Base-by-base conservation (phyloP, 192 early-diverging fungal species). In the Helicostylum pulchrum region DNA sequence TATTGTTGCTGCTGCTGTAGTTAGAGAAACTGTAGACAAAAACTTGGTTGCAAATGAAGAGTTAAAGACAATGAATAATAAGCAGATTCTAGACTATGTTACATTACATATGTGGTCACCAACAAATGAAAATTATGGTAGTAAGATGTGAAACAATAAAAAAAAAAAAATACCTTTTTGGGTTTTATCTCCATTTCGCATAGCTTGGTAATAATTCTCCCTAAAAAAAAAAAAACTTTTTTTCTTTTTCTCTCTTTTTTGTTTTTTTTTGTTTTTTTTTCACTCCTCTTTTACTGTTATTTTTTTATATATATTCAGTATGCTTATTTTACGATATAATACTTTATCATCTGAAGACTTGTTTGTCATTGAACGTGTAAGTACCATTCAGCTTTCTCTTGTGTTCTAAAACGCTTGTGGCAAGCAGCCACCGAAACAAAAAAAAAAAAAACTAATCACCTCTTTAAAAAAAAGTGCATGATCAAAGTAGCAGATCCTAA, bases 1-100 rank as follows among this genome's bases (percentile, higher is more conserved):
- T 1, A 70, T 86, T 73, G 82, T 98, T 11, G 91, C 95, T 51
- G 83, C 90, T 2, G 94, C 92, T 46, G 90, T 98, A 32, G 80
- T 88, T 54, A 66, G 67, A 23, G 65, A 62, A 51, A 70, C 74
- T 21, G 36, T 60, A 5, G 26, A 61, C 10, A 69, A 68, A 45
- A 49, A 45, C 7, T 42, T 76, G 10, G 65, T 70, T 7, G 46
- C 43, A 32, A 44, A 43, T 7, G 19, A 56, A 30, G 42, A 52
- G 0, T 48, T 76, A 17, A 21, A 44, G 14, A 44, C 14, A 14
- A 39, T 50, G 51, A n/a, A 42, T 31, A 56, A 52, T 12, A 56
- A 69, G 20, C 20, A 64, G 8, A 31, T 75, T 8, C 7, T 69
- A 17, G 26, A 64, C 15, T 74, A 65, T 42, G 62, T 74, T 15